Evolutionary conservation across 2,329 filamentous ascomycete genomes (phyloP).

Genomic region (Pleurostoma richardsiae): DNA sequence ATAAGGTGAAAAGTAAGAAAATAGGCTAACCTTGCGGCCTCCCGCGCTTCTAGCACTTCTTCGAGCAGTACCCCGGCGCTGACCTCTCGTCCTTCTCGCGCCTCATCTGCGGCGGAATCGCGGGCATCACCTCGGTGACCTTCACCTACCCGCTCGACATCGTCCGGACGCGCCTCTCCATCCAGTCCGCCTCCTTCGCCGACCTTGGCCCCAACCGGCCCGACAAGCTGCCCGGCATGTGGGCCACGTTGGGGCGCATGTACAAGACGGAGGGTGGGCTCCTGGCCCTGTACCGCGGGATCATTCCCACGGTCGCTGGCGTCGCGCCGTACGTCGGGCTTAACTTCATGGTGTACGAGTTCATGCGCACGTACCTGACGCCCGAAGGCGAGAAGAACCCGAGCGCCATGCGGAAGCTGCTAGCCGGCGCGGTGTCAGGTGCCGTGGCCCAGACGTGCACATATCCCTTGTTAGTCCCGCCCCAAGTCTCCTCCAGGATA

Average conservation of each 20-base stretch:
- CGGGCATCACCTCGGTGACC: constrained; percentile 92
- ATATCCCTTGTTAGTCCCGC: constrained; percentile 79
- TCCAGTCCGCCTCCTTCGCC: constrained; percentile 95
- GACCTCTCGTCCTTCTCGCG: constrained; percentile 70
- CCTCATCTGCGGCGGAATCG: constrained; percentile 83
- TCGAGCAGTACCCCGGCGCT: constrained; percentile 69
- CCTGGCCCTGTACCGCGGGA: constrained; percentile 84
- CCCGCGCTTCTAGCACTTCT: constrained; percentile 48
- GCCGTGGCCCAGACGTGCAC: constrained; percentile 96
- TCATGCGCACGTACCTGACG: constrained; percentile 76
- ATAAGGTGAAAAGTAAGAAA: too few species aligned
- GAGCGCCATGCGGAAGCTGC: constrained; percentile 71
- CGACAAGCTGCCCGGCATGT: constrained; percentile 80
- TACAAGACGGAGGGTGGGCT: constrained; percentile 88
- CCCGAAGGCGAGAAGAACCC: constrained; percentile 85
- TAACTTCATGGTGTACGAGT: constrained; percentile 98
- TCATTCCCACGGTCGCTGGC: constrained; percentile 87
- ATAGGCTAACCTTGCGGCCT: too few species aligned
- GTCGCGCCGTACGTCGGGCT: constrained; percentile 96
- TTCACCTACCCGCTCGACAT: constrained; percentile 97
- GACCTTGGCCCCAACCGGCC: constrained; percentile 64
- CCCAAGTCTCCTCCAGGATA: constrained; percentile 4
- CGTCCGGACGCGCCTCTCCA: constrained; percentile 89
- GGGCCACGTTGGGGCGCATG: constrained; percentile 74
- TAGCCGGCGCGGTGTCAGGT: constrained; percentile 89